These are phyloP conservation scores for Coemansia sp. DNA, from an alignment of 192 early-diverging fungal species.

Conservation along the genomic window DNA sequence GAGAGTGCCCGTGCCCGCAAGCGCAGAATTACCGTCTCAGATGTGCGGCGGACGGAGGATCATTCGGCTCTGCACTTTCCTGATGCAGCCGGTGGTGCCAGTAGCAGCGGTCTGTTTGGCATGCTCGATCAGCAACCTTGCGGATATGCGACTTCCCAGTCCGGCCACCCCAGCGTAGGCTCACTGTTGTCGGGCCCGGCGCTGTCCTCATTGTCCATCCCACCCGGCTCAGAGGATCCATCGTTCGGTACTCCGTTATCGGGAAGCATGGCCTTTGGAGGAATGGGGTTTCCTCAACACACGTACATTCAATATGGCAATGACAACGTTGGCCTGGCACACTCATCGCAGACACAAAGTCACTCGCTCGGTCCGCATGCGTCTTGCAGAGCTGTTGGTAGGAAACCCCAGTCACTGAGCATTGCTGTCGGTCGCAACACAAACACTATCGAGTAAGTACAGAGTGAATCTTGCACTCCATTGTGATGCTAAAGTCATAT, in stretches of 20 bases:
- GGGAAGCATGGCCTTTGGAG: constrained; percentile 19
- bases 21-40: constrained; percentile 47
- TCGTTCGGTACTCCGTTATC: constrained; percentile 17
- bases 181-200: constrained; percentile 4
- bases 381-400: constrained; percentile 14
- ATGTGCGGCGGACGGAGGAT: constrained; percentile 35
- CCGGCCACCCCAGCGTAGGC: constrained; percentile 5
- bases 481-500: constrained; percentile 10
- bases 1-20: constrained; percentile 53
- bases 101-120: constrained; percentile 34
- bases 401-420: constrained; percentile 51
- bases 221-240: constrained; percentile 27
- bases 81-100: constrained; percentile 12
- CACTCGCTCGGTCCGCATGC: constrained; percentile 23
- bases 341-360: constrained; percentile 3
- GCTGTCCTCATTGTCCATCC: constrained; percentile 35
- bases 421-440: constrained; percentile 32
- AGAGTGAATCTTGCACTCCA: background rate
- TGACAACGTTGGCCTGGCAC: background rate
- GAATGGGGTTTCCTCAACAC: constrained; percentile 14
- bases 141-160: background rate
- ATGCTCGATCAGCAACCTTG: constrained; percentile 41
- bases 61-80: constrained; percentile 18
- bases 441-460: constrained; percentile 44
- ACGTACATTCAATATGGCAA: background rate